Conservation (phyloP, 2,329 filamentous ascomycete genomes). For the Rhynchosporium graminicola region DNA sequence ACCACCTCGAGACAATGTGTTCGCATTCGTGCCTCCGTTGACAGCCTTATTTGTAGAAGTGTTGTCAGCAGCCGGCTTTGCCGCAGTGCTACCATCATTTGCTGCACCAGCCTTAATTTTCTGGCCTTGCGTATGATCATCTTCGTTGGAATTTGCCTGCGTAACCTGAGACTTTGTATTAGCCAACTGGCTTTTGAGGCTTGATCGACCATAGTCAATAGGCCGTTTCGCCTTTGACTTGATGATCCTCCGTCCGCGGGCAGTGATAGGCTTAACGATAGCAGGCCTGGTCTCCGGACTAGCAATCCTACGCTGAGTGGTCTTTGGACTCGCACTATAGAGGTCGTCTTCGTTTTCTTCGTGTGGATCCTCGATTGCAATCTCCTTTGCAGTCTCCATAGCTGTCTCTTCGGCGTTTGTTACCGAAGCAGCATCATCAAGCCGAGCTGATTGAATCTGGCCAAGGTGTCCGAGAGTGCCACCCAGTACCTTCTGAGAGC, state of each 20-base stretch:
- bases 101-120: neutral
- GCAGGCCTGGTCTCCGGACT: neutral
- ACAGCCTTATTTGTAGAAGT: neutral
- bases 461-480: neutral
- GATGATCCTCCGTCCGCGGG: neutral
- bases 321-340: neutral
- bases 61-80: neutral
- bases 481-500: neutral
- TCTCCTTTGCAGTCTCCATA: neutral
- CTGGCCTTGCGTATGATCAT: neutral
- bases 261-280: neutral
- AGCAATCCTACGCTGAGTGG: neutral
- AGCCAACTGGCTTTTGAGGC: neutral
- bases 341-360: neutral
- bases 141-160: neutral
- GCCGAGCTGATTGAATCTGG: neutral
- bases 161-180: too few species aligned
- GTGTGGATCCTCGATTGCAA: neutral
- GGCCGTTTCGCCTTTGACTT: slow-evolving; percentile 24
- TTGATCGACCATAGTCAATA: slow-evolving; percentile 8
- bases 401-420: neutral
- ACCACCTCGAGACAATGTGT: neutral
- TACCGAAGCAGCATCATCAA: neutral
- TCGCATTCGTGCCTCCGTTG: neutral
- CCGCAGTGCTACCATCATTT: neutral